Evolutionary conservation across 2,329 filamentous ascomycete species (phyloP).

Genomic region (Hypoxylon sp.): DNA sequence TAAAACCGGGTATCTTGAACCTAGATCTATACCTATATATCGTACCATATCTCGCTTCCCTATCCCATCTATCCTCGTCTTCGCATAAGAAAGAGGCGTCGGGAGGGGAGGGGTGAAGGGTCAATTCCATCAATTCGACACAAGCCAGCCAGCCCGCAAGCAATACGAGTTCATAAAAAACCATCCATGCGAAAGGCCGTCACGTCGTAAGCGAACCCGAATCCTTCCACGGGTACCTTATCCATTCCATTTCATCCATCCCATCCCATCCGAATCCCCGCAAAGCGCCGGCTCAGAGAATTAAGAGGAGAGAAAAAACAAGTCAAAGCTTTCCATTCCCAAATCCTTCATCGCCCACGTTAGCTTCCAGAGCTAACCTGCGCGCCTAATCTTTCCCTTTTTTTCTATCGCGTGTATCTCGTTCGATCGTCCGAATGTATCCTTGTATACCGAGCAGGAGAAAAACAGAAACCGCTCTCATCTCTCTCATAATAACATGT

Average conservation of each 20-base stretch:
- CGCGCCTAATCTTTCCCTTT: no score
- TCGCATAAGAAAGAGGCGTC: constrained; percentile 11
- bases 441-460: no score
- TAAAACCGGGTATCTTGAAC: constrained; percentile 36
- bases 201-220: constrained; percentile 13
- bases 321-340: no score
- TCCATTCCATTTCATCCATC: no score
- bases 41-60: constrained; percentile 4
- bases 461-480: no score
- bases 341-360: no score
- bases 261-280: no score
- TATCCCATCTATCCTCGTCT: constrained; percentile 20
- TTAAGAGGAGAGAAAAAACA: constrained; percentile 3
- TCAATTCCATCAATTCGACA: constrained; percentile 1
- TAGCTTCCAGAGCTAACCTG: constrained; percentile 34
- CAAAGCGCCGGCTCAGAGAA: background rate
- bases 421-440: constrained; percentile 8
- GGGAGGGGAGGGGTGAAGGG: background rate
- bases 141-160: constrained; percentile 7
- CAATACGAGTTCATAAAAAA: no score
- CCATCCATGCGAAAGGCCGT: constrained; percentile 28
- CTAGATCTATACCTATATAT: constrained; percentile 24
- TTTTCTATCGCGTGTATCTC: constrained; percentile 8
- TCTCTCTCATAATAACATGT: no score
- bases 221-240: no score